Evolutionary conservation across 2,329 filamentous ascomycete species (phyloP), one percentile per base, ranked within the genome.

Genomic region (Beauveria sp.): DNA sequence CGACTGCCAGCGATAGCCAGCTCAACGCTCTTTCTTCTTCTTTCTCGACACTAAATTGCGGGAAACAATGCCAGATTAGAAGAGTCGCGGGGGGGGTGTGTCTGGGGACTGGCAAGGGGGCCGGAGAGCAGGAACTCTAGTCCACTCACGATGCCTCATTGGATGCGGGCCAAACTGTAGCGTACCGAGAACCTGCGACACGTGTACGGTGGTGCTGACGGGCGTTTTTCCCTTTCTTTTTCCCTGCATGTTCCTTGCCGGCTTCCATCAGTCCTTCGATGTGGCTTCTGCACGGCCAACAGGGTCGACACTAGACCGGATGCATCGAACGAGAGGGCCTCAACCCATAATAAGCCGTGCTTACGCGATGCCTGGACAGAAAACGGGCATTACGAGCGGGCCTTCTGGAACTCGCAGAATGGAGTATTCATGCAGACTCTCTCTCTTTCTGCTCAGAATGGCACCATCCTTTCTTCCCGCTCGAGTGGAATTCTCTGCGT

Each of bases 41-140:
- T 4, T 34, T 46, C 48, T 56, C 14, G 26, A 20, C 49, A 22
- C 57, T 60, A 60, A 60, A 46, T 52, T 60, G 57, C 57, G 57
- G 57, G 57, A 60, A 60, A 60, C 24, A 40, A 60, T 52, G 38
- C 57, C 49, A 52, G 57, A 52, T 60, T 53, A 24, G 57, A 60
- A 42, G 38, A 53, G n/a, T n/a, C 7, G 34, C 26, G 49, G 48
- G 57, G 12, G 31, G 31, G 10, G 31, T 1, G 31, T 34, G 31
- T 45, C 48, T 38, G 49, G 38, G 34, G 34, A 49, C 31, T 28
- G 5, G 22, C 34, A 28, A 20, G 8, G 43, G 28, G 31, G 55
- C 2, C 28, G 24, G 28, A 26, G 26, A 22, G 20, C 3, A 8
- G 26, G 24, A 14, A 22, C 20, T 24, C 31, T 34, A 12, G 45